Conservation (phyloP, 441 rosid genomes). For the Brassica balearica region DNA sequence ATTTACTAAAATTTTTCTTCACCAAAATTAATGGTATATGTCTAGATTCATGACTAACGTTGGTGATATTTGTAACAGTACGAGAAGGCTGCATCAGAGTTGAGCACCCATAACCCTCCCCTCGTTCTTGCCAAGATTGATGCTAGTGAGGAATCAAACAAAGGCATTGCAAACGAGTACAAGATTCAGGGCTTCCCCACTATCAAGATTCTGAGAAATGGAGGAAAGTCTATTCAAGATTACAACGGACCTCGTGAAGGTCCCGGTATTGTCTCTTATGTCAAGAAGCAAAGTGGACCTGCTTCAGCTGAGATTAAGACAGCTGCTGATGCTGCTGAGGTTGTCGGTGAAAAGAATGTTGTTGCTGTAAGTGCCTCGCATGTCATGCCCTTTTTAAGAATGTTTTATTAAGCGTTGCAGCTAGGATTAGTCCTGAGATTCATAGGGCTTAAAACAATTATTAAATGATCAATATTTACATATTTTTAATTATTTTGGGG, state of each 20-base stretch:
- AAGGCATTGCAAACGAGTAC: conserved; percentile 58
- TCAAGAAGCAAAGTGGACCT: conserved; percentile 90
- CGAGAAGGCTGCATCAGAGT: conserved; percentile 82
- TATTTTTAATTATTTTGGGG: background rate
- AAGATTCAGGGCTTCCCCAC: conserved; percentile 87
- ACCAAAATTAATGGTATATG: background rate
- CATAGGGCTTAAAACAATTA: background rate
- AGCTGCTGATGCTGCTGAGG: conserved; percentile 55
- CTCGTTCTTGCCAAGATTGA: conserved; percentile 80
- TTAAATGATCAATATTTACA: background rate
- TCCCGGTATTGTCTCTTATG: conserved; percentile 74
- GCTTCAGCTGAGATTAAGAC: conserved; percentile 79
- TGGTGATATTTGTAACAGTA: conserved; percentile 52
- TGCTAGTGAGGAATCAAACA: conserved; percentile 77
- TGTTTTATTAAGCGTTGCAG: background rate
- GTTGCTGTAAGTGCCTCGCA: conserved; percentile 56
- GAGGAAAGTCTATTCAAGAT: conserved; percentile 76
- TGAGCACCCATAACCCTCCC: conserved; percentile 70
- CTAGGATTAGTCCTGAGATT: background rate
- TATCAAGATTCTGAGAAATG: conserved; percentile 77
- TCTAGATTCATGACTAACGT: background rate
- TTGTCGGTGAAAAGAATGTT: conserved; percentile 67
- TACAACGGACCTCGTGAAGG: conserved; percentile 96
- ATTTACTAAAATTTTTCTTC: too few species aligned
- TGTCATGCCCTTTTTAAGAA: background rate